Evolutionary conservation across 208 protist genomes (phyloP).

Genomic region (Leishmania braziliensis): DNA sequence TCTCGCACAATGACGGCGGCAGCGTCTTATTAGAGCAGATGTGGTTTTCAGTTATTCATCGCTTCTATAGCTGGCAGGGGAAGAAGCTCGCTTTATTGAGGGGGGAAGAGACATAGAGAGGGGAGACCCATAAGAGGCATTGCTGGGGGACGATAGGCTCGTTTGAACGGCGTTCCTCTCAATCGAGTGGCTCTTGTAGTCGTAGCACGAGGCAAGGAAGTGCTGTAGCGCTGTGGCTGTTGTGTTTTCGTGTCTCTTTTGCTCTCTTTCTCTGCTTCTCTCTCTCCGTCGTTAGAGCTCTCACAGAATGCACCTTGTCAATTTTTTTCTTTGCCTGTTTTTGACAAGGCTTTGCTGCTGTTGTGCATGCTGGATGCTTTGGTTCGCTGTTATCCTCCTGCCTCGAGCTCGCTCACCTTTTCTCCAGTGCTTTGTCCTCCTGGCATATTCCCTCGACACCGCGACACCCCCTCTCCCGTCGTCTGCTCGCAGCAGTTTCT

Average conservation of each 20-base stretch:
- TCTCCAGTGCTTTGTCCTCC: background rate
- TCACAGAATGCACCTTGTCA: background rate
- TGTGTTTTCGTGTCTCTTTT: background rate
- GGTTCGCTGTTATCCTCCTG: background rate
- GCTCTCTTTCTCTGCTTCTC: background rate
- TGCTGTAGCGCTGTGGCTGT: background rate
- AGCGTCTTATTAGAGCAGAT: slow-evolving; percentile 36
- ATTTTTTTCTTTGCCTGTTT: background rate
- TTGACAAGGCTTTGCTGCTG: background rate
- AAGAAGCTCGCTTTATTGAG: background rate
- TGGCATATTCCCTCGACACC: background rate
- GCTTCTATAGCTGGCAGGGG: background rate
- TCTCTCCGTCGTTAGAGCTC: background rate
- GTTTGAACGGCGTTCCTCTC: background rate
- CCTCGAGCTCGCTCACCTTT: background rate
- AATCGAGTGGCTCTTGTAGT: background rate
- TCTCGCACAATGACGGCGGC: slow-evolving; percentile 76
- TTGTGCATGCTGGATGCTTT: background rate
- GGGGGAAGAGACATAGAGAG: too few species aligned
- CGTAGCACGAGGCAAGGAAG: background rate
- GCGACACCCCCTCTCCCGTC: background rate
- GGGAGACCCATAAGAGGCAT: background rate
- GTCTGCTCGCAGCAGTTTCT: background rate
- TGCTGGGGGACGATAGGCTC: background rate
- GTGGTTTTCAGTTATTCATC: background rate